Conservation (phyloP, 1,139 yeast species). For the Blastobotrys buckinghamii region DNA sequence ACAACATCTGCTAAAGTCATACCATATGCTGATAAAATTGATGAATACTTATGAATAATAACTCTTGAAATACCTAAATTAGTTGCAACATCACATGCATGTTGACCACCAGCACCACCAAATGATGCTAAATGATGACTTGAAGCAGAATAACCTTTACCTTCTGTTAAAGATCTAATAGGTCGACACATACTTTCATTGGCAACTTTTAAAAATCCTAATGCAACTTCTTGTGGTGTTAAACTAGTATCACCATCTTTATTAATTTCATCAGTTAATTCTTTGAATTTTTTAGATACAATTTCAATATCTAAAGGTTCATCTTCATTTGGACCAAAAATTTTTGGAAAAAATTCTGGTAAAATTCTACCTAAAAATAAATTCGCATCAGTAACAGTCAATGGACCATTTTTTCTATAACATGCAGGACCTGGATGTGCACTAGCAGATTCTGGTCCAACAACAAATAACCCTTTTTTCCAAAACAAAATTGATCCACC, state of each 20-base stretch:
- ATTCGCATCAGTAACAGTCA: slow-evolving; percentile 53
- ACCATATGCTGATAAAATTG: slow-evolving; percentile 47
- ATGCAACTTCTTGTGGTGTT: slow-evolving; percentile 43
- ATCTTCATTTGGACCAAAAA: slow-evolving; percentile 49
- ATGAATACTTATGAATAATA: slow-evolving; percentile 44
- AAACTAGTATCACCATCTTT: slow-evolving; percentile 23
- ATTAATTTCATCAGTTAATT: slow-evolving; percentile 40
- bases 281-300: slow-evolving; percentile 38
- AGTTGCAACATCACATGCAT: slow-evolving; percentile 44
- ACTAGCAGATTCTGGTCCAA: slow-evolving; percentile 53
- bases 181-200: slow-evolving; percentile 50
- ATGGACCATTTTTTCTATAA: slow-evolving; percentile 51
- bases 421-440: slow-evolving; percentile 59
- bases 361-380: slow-evolving; percentile 45
- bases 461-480: slow-evolving; percentile 46
- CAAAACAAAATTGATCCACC: slow-evolving; percentile 50
- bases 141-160: slow-evolving; percentile 41
- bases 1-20: slow-evolving; percentile 50
- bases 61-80: slow-evolving; percentile 40
- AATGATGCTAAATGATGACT: slow-evolving; percentile 44
- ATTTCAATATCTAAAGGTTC: slow-evolving; percentile 42
- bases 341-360: slow-evolving; percentile 47
- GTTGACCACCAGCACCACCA: slow-evolving; percentile 55
- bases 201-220: slow-evolving; percentile 46
- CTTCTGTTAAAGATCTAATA: slow-evolving; percentile 45